Conservation (phyloP, 2,329 filamentous ascomycete genomes). For the Fusarium equiseti region DNA sequence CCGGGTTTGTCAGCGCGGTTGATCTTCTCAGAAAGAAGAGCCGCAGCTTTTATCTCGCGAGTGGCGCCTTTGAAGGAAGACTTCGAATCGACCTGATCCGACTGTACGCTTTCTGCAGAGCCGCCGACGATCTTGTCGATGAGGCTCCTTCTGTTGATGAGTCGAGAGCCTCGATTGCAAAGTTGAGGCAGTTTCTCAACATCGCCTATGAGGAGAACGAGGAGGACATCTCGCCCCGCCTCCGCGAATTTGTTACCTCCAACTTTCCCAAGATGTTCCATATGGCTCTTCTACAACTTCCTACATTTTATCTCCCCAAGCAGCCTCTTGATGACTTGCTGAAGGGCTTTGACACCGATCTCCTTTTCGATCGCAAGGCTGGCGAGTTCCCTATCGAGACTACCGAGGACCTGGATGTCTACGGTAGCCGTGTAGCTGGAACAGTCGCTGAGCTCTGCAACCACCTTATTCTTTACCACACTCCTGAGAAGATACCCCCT, state of each 20-base stretch:
- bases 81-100: conserved; percentile 76
- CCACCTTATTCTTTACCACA: conserved; percentile 73
- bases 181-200: conserved; percentile 68
- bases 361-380: conserved; percentile 60
- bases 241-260: conserved; percentile 54
- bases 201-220: conserved; percentile 50
- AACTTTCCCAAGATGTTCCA: conserved; percentile 66
- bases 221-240: not conserved
- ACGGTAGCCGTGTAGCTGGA: conserved; percentile 76
- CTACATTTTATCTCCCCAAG: conserved; percentile 65
- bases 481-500: conserved; percentile 38
- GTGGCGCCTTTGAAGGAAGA: conserved; percentile 74
- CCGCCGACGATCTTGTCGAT: conserved; percentile 80
- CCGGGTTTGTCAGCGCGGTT: conserved; percentile 70
- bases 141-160: conserved; percentile 66
- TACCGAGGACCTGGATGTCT: conserved; percentile 70
- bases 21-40: conserved; percentile 71
- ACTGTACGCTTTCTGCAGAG: conserved; percentile 79
- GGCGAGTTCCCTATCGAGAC: conserved; percentile 66
- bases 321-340: conserved; percentile 73
- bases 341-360: conserved; percentile 76
- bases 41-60: conserved; percentile 79
- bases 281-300: conserved; percentile 70
- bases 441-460: conserved; percentile 78
- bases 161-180: conserved; percentile 69